Evolutionary conservation across 306 rosid species (phyloP).

Genomic region (Prunus davidiana): DNA sequence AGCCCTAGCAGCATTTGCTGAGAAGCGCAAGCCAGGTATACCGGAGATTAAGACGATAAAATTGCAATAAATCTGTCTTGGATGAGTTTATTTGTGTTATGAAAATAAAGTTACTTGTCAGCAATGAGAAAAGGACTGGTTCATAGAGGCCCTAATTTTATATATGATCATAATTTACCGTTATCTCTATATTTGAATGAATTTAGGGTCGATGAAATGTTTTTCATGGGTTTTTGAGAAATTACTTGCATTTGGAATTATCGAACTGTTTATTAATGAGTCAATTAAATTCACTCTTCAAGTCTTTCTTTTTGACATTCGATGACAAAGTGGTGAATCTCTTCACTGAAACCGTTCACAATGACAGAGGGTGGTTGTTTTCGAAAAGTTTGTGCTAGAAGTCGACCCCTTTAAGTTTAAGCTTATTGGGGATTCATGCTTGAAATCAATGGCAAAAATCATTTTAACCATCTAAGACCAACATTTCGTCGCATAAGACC

Average conservation of each 20-base stretch:
- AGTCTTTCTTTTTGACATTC: background rate
- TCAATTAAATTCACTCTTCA: background rate
- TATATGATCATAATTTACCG: background rate
- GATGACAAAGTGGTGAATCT: background rate
- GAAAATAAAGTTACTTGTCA: background rate
- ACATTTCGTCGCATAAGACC: too few species aligned
- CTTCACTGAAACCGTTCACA: background rate
- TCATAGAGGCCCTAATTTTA: background rate
- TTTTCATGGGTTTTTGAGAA: background rate
- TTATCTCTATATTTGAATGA: background rate
- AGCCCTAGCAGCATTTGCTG: constrained; percentile 85
- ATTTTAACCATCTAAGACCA: too few species aligned
- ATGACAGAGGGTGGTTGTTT: background rate
- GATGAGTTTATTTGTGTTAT: background rate
- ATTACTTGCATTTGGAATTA: background rate
- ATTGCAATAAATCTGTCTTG: constrained; percentile 2
- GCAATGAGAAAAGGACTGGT: background rate
- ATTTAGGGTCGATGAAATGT: background rate
- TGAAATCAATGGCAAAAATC: background rate
- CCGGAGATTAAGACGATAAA: constrained; percentile 46
- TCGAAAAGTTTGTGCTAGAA: background rate
- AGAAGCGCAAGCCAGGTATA: constrained; percentile 81
- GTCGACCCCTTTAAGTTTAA: background rate
- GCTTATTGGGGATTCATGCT: background rate
- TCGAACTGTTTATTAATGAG: background rate